Conservation (phyloP, 352 stramenopile genomes). For the Pythium myriotylum region DNA sequence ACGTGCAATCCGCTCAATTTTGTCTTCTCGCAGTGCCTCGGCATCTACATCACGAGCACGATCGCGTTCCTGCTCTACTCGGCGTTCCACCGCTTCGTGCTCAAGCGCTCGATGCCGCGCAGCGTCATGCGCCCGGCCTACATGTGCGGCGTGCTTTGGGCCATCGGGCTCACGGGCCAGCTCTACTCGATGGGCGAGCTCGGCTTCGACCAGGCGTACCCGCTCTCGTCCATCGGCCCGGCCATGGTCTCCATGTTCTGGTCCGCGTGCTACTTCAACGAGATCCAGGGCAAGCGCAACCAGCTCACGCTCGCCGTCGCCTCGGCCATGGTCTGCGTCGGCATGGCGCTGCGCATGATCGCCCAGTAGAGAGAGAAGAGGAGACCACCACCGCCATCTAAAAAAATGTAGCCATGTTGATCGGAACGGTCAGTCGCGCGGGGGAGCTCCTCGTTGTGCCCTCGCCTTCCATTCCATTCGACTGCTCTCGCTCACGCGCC, state of each 20-base stretch:
- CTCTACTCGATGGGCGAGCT: slow-evolving; percentile 74
- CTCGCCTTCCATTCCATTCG: too few relatives aligned
- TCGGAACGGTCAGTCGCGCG: too few relatives aligned
- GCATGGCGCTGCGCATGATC: slow-evolving; percentile 67
- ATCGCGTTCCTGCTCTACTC: slow-evolving; percentile 80
- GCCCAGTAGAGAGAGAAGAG: slow-evolving; percentile 38
- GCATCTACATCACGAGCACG: slow-evolving; percentile 79
- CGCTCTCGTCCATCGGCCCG: slow-evolving; percentile 75
- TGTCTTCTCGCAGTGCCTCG: slow-evolving; percentile 83
- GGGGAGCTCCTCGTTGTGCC: too few relatives aligned
- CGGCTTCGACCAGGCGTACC: slow-evolving; percentile 84
- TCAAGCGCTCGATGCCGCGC: slow-evolving; percentile 74
- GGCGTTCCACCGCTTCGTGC: slow-evolving; percentile 73
- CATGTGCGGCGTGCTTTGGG: slow-evolving; percentile 79
- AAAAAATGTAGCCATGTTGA: slow-evolving; percentile 8
- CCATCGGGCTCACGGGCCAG: slow-evolving; percentile 63
- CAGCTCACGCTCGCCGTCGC: slow-evolving; percentile 58
- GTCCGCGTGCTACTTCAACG: slow-evolving; percentile 80
- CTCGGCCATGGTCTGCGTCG: slow-evolving; percentile 66
- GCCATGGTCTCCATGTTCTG: slow-evolving; percentile 87
- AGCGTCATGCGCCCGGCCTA: slow-evolving; percentile 83
- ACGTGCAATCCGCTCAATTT: slow-evolving; percentile 85
- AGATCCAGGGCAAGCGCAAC: slow-evolving; percentile 75
- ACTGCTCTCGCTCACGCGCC: too few relatives aligned
- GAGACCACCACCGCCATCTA: too few relatives aligned